Conservation (phyloP, 1,284 basidiomycete genomes). For the Ceratobasidium sp. region DNA sequence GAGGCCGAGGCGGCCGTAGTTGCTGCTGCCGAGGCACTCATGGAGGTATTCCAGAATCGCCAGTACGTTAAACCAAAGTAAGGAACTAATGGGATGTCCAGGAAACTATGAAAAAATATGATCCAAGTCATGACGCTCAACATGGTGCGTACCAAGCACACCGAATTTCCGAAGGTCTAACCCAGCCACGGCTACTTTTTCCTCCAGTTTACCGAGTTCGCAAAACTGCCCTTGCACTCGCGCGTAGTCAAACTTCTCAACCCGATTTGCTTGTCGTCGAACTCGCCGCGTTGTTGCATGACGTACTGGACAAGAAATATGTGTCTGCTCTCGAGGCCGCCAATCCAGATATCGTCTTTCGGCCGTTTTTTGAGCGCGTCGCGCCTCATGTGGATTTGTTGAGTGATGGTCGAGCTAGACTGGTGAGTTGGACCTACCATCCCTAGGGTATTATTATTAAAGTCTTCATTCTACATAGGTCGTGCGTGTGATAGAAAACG, state of each 20-base stretch:
- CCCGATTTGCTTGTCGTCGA: conserved; percentile 81
- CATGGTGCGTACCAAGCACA: conserved; percentile 71
- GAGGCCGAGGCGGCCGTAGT: conserved; percentile 63
- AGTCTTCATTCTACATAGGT: conserved; percentile 54
- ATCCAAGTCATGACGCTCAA: conserved; percentile 90
- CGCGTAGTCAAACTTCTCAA: conserved; percentile 60
- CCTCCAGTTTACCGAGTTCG: conserved; percentile 82
- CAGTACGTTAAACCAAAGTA: background rate
- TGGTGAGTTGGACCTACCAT: conserved; percentile 45
- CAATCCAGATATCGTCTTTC: conserved; percentile 75
- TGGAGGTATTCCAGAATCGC: conserved; percentile 59
- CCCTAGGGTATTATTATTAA: background rate
- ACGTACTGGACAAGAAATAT: conserved; percentile 90
- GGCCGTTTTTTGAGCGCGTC: conserved; percentile 69
- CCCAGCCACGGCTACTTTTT: conserved; percentile 36
- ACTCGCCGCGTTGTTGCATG: conserved; percentile 88
- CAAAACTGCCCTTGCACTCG: conserved; percentile 79
- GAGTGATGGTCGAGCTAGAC: conserved; percentile 68
- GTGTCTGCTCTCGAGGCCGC: conserved; percentile 68
- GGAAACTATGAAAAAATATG: conserved; percentile 84
- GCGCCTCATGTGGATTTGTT: conserved; percentile 65
- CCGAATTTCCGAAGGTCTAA: background rate
- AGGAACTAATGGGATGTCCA: background rate
- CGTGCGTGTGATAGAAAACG: conserved; percentile 78
- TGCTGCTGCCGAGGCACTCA: conserved; percentile 74